Evolutionary conservation across 805 yeast species (phyloP).

Genomic region (Saccharomyces mikatae): DNA sequence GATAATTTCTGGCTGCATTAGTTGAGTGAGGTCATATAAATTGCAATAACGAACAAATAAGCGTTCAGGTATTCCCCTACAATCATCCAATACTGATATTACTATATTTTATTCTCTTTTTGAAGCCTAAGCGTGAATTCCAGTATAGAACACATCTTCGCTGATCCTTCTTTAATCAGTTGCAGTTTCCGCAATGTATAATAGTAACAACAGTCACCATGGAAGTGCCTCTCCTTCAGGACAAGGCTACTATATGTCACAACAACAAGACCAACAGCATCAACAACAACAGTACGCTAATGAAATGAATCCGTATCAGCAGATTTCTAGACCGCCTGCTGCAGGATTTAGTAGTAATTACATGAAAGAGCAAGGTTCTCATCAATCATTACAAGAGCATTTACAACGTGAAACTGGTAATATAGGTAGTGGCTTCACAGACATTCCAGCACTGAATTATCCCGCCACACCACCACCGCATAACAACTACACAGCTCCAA

Average conservation of each 20-base stretch:
- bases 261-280: slow-evolving; percentile 6
- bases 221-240: neutral
- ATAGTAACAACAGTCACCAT: neutral
- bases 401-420: slow-evolving; percentile 12
- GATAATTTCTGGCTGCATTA: neutral
- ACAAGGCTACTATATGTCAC: neutral
- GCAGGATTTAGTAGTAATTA: slow-evolving; percentile 32
- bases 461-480: slow-evolving; percentile 28
- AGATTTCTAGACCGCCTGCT: slow-evolving; percentile 29
- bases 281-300: slow-evolving; percentile 6
- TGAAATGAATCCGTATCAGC: slow-evolving; percentile 8
- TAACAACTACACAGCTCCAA: slow-evolving; percentile 9
- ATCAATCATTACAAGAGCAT: slow-evolving; percentile 31
- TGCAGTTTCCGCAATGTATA: neutral
- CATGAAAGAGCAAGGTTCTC: slow-evolving; percentile 33
- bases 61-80: neutral
- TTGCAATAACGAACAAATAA: neutral
- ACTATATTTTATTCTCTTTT: neutral
- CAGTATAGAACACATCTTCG: neutral
- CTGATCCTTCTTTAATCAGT: neutral
- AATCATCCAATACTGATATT: neutral
- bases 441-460: slow-evolving; percentile 24
- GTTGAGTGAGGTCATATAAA: neutral
- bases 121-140: neutral
- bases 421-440: slow-evolving; percentile 20